phyloP scores from a whole-genome alignment of 192 early-diverging fungal genomes.

The Umbelopsis sp. region DNA sequence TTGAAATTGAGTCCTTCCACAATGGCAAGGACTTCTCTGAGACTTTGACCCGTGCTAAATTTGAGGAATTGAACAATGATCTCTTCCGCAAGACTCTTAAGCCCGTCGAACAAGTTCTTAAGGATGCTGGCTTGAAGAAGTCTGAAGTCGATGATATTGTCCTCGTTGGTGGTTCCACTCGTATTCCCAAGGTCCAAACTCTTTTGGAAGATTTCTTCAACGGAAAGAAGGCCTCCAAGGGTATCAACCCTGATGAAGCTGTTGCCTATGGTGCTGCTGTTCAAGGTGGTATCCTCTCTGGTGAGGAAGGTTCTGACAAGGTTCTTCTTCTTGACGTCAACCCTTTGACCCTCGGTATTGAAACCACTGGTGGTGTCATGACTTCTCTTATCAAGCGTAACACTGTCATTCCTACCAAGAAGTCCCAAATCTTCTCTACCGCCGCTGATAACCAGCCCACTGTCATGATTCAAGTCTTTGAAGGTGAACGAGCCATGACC shows the following conservation, averaged over 20 bases:
- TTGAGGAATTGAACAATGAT: slow-evolving; percentile 90
- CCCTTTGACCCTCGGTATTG: slow-evolving; percentile 97
- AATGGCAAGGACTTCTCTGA: slow-evolving; percentile 87
- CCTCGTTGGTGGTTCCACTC: slow-evolving; percentile 96
- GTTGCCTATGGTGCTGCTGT: slow-evolving; percentile 98
- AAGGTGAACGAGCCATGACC: slow-evolving; percentile 95
- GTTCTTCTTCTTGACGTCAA: slow-evolving; percentile 91
- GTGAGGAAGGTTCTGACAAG: slow-evolving; percentile 64
- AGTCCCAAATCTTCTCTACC: slow-evolving; percentile 98
- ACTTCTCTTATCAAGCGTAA: slow-evolving; percentile 93
- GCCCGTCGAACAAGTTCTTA: slow-evolving; percentile 87
- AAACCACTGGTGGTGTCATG: slow-evolving; percentile 98
- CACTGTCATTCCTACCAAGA: slow-evolving; percentile 95
- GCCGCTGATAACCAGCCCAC: slow-evolving; percentile 96
- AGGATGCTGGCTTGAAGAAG: slow-evolving; percentile 88
- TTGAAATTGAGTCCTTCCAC: slow-evolving; percentile 89
- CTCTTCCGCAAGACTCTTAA: slow-evolving; percentile 89
- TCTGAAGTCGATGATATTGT: slow-evolving; percentile 93
- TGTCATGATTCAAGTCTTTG: slow-evolving; percentile 96
- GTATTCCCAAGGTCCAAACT: slow-evolving; percentile 96
- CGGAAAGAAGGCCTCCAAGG: slow-evolving; percentile 95
- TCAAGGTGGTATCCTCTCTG: slow-evolving; percentile 89
- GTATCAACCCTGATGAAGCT: slow-evolving; percentile 98
- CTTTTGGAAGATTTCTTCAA: slow-evolving; percentile 94
- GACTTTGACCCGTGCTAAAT: slow-evolving; percentile 90